Conservation (phyloP, 331 rosid genomes). For the Rhamnella rubrinervis region DNA sequence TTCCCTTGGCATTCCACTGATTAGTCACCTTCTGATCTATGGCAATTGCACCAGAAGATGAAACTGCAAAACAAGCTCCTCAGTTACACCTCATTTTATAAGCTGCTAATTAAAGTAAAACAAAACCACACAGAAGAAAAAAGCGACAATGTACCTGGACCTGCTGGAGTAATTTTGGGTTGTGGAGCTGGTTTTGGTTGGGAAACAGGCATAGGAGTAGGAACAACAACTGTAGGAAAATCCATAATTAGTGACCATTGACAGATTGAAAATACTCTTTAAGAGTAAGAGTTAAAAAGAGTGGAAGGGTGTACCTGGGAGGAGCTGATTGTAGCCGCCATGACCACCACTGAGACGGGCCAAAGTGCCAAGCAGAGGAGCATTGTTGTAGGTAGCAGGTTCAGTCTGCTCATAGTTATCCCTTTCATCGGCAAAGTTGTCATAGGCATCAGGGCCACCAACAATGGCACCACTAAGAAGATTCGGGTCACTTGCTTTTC, state of each 20-base stretch:
- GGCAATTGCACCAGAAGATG: constrained; percentile 58
- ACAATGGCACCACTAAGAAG: constrained; percentile 82
- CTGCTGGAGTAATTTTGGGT: constrained; percentile 53
- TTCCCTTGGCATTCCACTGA: constrained; percentile 73
- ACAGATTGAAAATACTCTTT: not conserved
- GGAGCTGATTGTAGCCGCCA: constrained; percentile 74
- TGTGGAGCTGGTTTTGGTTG: constrained; percentile 43
- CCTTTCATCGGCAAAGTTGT: constrained; percentile 92
- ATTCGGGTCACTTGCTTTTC: constrained; percentile 79
- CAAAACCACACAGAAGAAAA: not conserved
- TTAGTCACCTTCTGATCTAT: constrained; percentile 62
- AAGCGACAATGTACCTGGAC: constrained; percentile 58
- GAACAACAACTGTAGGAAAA: constrained; percentile 54
- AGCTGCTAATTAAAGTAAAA: not conserved
- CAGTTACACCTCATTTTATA: constrained; percentile 20
- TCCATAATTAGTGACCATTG: constrained; percentile 5
- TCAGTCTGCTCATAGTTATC: constrained; percentile 95
- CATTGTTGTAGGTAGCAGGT: constrained; percentile 98
- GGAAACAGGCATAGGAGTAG: constrained; percentile 44
- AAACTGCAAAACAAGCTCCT: constrained; percentile 43
- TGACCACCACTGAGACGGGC: constrained; percentile 73
- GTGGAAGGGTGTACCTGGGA: constrained; percentile 60
- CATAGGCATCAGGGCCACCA: constrained; percentile 98
- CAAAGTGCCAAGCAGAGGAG: constrained; percentile 85
- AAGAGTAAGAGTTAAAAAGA: not conserved